These are phyloP conservation scores for Zangia roseola DNA, from an alignment of 768 basidiomycete species.

Conservation along the genomic window DNA sequence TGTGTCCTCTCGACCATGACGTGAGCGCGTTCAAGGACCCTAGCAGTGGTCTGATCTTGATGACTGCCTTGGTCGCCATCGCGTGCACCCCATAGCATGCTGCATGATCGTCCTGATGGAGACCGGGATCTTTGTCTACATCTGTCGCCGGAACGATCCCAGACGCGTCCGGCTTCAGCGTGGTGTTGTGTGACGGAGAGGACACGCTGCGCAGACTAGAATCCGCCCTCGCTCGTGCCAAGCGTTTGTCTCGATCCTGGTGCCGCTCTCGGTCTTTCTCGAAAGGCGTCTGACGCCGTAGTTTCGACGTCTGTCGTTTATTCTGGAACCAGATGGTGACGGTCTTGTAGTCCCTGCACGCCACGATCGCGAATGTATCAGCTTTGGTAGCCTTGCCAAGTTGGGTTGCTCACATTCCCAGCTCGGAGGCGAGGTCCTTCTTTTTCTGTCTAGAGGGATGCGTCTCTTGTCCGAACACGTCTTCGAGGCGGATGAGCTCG, in stretches of 20 bases:
- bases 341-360: slow-evolving; percentile 42
- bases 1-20: slow-evolving; percentile 4
- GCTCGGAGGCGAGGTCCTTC: slow-evolving; percentile 26
- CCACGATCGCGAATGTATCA: no score
- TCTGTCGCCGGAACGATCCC: neutral
- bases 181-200: slow-evolving; percentile 29
- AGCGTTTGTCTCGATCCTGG: neutral
- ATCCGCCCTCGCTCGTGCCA: slow-evolving; percentile 9
- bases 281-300: slow-evolving; percentile 13
- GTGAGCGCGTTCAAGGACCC: slow-evolving; percentile 15
- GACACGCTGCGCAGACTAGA: slow-evolving; percentile 30
- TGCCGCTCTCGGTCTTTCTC: neutral
- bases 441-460: slow-evolving; percentile 33
- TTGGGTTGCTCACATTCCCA: slow-evolving; percentile 25
- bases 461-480: slow-evolving; percentile 26
- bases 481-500: slow-evolving; percentile 29
- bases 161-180: slow-evolving; percentile 16
- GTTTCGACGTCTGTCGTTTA: slow-evolving; percentile 58
- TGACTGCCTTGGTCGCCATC: slow-evolving; percentile 14
- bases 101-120: no score
- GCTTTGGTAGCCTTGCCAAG: no score
- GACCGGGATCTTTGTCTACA: no score
- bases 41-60: slow-evolving; percentile 26
- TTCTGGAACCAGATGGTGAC: slow-evolving; percentile 83
- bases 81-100: neutral